Base-by-base conservation (phyloP, 164 flowering plant genomes). In the Annona squamosa region DNA sequence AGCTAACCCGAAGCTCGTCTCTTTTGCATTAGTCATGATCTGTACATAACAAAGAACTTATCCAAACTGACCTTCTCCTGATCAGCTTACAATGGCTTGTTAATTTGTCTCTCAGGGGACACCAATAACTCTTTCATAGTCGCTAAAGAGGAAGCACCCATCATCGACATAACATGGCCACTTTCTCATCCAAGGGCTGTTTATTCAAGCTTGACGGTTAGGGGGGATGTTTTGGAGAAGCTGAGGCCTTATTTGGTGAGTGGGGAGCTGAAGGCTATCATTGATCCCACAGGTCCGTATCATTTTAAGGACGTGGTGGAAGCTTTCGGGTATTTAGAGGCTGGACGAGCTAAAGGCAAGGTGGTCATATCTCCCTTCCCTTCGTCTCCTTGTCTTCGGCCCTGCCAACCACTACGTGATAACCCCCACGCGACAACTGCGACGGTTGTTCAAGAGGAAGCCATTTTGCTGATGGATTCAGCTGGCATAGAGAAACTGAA, bases 301-400 rank as follows among this genome's bases (percentile, higher is more conserved):
- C 10, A 18, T 43, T 85, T 85, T 44, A 41, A 3, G 0, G 74
- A 79, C 63, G 82, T 77, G 46, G 46, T 81, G 42, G 76, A 84
- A 72, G 86, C 85, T 69, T 84, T 85, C 26, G 65, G 78, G 45
- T 77, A 85, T 67, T 63, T 85, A 41, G 88, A 85, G 80, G 82
- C 88, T 4, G 86, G 88, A 43, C 76, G 88, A 76, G 88, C 86
- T 5, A 68, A 76, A 72, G 88, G 88, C 41, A 83, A 83, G 69
- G 86, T 85, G 45, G 81, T 85, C 62, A 68, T 83, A 48, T 80
- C 81, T 16, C 41, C 77, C 41, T 78, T 77, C 70, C 81, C 82
- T 43, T 59, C 74, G 1, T 68, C 69, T 26, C 37, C 37, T 26
- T 1, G 5, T 52, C 3, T 44, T 41, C 56, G 43, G 19, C 74